These are phyloP conservation scores for Neurospora cerealis DNA, from an alignment of 495 filamentous ascomycete genomes.

Conservation along the genomic window DNA sequence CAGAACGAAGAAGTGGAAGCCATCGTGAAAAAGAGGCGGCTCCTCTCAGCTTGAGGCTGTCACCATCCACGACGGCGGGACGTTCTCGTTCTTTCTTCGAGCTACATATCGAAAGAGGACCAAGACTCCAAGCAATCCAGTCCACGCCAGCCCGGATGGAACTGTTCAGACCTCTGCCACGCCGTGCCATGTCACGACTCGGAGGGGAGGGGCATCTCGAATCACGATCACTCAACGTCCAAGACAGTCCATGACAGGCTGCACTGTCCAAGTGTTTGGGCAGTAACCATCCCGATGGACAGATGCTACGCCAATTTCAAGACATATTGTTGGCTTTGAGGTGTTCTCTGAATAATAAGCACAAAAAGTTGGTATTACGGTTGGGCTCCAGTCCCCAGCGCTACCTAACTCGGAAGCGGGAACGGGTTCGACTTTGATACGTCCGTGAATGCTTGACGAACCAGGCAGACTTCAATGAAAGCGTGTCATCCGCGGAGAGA, in stretches of 20 bases:
- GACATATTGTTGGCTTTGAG: neutral
- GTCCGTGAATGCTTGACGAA: neutral
- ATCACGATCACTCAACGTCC: neutral
- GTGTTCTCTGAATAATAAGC: neutral
- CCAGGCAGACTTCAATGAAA: neutral
- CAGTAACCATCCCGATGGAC: neutral
- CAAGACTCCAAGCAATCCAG: neutral
- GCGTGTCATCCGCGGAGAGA: neutral
- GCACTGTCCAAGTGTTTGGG: neutral
- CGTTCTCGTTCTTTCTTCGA: neutral
- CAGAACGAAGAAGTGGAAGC: neutral
- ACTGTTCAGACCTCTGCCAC: neutral
- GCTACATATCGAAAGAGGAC: neutral
- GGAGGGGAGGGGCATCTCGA: neutral
- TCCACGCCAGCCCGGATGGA: neutral
- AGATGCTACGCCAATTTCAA: neutral
- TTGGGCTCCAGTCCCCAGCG: neutral
- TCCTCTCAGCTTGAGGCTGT: neutral
- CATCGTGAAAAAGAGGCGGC: neutral
- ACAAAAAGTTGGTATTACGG: neutral
- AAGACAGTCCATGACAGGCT: neutral
- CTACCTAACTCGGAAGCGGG: neutral
- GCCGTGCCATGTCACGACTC: neutral
- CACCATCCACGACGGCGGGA: neutral
- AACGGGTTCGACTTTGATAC: neutral